These are phyloP conservation scores for Stephania japonica DNA, from an alignment of 164 flowering plant species.

Conservation along the genomic window DNA sequence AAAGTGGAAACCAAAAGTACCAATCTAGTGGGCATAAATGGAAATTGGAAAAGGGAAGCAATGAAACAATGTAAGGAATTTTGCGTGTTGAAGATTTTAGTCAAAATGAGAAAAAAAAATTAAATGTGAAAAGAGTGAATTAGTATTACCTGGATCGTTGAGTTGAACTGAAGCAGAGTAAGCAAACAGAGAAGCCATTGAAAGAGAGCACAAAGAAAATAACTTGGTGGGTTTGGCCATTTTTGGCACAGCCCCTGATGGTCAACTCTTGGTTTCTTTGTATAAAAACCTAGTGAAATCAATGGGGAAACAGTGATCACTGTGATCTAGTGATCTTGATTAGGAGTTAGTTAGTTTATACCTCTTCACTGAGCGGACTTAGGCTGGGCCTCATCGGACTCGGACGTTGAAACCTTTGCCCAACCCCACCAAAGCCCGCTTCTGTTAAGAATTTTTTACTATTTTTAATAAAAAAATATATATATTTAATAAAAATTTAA, in stretches of 20 bases:
- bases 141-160: constrained; percentile 64
- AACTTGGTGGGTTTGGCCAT: constrained; percentile 30
- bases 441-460: no score
- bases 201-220: constrained; percentile 36
- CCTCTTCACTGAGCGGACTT: no score
- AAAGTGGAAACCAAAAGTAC: constrained; percentile 80
- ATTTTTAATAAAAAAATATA: no score
- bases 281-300: no score
- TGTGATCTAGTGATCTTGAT: no score
- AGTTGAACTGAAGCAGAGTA: constrained; percentile 63
- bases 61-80: not conserved
- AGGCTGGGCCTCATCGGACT: no score
- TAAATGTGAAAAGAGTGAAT: no score
- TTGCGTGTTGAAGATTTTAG: not conserved
- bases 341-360: no score
- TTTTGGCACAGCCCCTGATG: not conserved
- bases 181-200: constrained; percentile 59
- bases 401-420: no score
- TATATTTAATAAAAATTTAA: no score
- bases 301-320: no score
- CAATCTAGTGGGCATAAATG: constrained; percentile 39
- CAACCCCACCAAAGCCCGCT: no score
- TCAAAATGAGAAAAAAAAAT: not conserved
- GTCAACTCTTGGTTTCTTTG: not conserved
- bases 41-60: not conserved